Evolutionary conservation across 768 basidiomycete genomes (phyloP), one percentile per base, ranked within the genome.

Genomic region (Tylopilus felleus): DNA sequence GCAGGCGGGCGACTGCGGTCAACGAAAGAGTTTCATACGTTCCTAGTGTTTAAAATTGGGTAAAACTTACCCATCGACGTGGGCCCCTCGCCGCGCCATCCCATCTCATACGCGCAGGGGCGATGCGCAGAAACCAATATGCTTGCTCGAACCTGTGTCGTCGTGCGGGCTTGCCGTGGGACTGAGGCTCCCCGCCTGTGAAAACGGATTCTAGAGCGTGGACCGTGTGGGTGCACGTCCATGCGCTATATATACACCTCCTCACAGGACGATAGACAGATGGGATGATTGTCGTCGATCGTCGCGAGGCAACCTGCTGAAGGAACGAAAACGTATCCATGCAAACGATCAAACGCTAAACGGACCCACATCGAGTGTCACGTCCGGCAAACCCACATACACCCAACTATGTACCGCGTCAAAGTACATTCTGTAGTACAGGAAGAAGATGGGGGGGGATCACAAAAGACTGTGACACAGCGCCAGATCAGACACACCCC

Each of bases 231-330:
- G 7, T 27, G 17, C 28, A 13, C 9, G 2, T 16, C 9, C 23
- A 13, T 12, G 10, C 33, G 9, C 8, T 13, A 41, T 50, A 39
- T 23, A 14, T 39, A 21, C 13, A 10, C 17, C 36, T 44, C 14
- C 13, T 8, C 13, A 13, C 13, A 29, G 8, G 47, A 39, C 42
- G 14, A 31, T 25, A n/a, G 31, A 28, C 17, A 16, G 36, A 31
- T 4, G 27, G n/a, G 8, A 40, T n/a, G 39, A 44, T 46, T 27
- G 27, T 53, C 23, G 56, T 44, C 41, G 46, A 49, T 28, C 39
- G 55, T 57, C 52, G 57, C 6, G 51, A 60, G 38, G 53, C 16
- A 39, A n/a, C n/a, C n/a, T n/a, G n/a, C n/a, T n/a, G n/a, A 48
- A 10, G 25, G 7, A 23, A 21, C 22, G 9, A 29, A n/a, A n/a